Evolutionary conservation across 148 eudicot species (phyloP).

Genomic region (Rhododendron henanense): DNA sequence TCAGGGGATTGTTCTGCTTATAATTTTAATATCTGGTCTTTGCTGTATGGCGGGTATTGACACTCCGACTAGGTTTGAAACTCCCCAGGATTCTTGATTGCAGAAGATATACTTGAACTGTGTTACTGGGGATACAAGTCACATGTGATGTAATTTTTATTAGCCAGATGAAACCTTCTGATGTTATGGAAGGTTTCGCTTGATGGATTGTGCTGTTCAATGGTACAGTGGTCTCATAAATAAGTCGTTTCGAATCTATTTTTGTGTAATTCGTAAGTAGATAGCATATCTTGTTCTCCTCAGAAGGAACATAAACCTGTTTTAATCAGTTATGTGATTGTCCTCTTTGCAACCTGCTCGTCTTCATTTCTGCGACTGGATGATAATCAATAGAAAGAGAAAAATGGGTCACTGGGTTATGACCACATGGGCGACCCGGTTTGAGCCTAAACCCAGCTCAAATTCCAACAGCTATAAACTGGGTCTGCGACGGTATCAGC

Average conservation of each 20-base stretch:
- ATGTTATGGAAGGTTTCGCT: background rate
- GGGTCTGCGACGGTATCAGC: no score
- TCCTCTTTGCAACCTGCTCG: background rate
- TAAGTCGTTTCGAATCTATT: background rate
- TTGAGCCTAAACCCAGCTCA: no score
- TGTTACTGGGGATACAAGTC: background rate
- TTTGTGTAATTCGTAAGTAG: background rate
- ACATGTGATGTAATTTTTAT: background rate
- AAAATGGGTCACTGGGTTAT: no score
- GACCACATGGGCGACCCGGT: no score
- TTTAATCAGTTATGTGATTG: background rate
- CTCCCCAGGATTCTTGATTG: slow-evolving; percentile 66
- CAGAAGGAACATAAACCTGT: background rate
- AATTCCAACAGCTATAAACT: no score
- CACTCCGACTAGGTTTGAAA: slow-evolving; percentile 91
- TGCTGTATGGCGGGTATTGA: slow-evolving; percentile 98
- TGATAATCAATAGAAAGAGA: background rate
- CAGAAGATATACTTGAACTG: background rate
- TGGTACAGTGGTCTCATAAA: background rate
- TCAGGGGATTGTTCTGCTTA: slow-evolving; percentile 80
- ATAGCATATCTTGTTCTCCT: background rate
- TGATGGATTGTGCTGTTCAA: background rate
- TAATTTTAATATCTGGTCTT: slow-evolving; percentile 86
- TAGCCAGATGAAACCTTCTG: background rate
- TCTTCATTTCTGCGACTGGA: background rate